Evolutionary conservation across 805 yeast species (phyloP).

Genomic region (Cyberlindnera samutprakarnensis): DNA sequence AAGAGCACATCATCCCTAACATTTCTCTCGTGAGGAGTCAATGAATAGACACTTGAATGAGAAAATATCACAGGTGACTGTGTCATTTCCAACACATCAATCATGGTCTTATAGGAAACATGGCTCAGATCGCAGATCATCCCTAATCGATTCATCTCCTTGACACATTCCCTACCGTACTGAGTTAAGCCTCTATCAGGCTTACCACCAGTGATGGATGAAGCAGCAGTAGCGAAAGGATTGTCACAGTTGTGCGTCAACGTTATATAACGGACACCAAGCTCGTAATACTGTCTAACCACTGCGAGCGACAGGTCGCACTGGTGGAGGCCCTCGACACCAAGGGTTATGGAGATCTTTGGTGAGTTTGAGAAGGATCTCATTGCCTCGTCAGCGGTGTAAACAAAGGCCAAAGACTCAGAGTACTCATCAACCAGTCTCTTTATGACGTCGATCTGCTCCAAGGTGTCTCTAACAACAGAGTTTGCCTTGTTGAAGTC

Average conservation of each 20-base stretch:
- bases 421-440: constrained; percentile 37
- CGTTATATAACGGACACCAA: constrained; percentile 49
- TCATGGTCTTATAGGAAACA: constrained; percentile 41
- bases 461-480: constrained; percentile 45
- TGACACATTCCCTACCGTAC: constrained; percentile 33
- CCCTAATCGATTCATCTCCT: constrained; percentile 45
- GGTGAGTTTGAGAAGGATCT: constrained; percentile 23
- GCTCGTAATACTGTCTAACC: constrained; percentile 38
- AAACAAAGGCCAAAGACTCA: constrained; percentile 31
- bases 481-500: constrained; percentile 37
- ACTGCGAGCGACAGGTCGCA: constrained; percentile 42
- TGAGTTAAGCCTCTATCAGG: constrained; percentile 37
- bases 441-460: constrained; percentile 44
- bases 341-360: constrained; percentile 40
- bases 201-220: constrained; percentile 37
- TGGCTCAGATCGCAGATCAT: constrained; percentile 47
- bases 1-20: constrained; percentile 40
- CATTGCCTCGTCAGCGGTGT: constrained; percentile 34
- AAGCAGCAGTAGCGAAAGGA: constrained; percentile 50
- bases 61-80: constrained; percentile 42
- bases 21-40: constrained; percentile 38
- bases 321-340: constrained; percentile 50
- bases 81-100: constrained; percentile 32
- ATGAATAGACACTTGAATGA: constrained; percentile 37
- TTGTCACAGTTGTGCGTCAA: constrained; percentile 50